These are phyloP conservation scores for Fomitopsis palustris DNA, from an alignment of 1,284 basidiomycete species.

Conservation along the genomic window DNA sequence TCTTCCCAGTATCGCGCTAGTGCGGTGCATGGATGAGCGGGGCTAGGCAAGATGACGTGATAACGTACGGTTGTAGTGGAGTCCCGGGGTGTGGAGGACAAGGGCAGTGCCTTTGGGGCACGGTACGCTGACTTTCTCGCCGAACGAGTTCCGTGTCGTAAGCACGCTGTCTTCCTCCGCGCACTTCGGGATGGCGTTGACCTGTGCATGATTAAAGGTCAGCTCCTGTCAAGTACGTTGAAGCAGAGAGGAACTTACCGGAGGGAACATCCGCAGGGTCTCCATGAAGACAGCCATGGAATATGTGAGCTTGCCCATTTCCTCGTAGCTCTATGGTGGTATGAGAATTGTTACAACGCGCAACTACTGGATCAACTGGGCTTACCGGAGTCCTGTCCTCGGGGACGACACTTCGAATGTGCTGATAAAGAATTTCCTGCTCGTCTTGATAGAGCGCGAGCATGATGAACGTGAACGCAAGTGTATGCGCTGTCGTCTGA, in stretches of 20 bases:
- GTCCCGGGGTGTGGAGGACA: conserved; percentile 36
- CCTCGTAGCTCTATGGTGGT: conserved; percentile 35
- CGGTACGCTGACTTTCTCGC: conserved; percentile 37
- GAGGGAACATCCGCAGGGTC: conserved; percentile 56
- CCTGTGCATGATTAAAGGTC: conserved; percentile 17
- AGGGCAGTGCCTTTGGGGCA: conserved; percentile 45
- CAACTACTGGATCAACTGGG: neutral
- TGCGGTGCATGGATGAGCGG: neutral
- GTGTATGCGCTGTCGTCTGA: conserved; percentile 51
- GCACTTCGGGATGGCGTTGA: conserved; percentile 45
- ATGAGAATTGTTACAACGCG: neutral
- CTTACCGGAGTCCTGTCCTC: conserved; percentile 42
- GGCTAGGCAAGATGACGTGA: neutral
- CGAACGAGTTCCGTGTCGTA: conserved; percentile 33
- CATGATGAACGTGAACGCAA: conserved; percentile 53
- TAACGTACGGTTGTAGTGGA: conserved; percentile 38
- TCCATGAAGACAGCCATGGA: conserved; percentile 55
- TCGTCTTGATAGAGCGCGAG: conserved; percentile 53
- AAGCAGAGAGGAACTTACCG: conserved; percentile 35
- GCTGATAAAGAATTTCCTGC: conserved; percentile 56
- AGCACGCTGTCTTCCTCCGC: conserved; percentile 46
- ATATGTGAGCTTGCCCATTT: conserved; percentile 43
- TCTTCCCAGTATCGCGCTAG: conserved; percentile 40
- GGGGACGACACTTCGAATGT: conserved; percentile 42
- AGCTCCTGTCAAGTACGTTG: neutral